These are phyloP conservation scores for Russula sp. DNA, from an alignment of 768 basidiomycete species.

Conservation along the genomic window DNA sequence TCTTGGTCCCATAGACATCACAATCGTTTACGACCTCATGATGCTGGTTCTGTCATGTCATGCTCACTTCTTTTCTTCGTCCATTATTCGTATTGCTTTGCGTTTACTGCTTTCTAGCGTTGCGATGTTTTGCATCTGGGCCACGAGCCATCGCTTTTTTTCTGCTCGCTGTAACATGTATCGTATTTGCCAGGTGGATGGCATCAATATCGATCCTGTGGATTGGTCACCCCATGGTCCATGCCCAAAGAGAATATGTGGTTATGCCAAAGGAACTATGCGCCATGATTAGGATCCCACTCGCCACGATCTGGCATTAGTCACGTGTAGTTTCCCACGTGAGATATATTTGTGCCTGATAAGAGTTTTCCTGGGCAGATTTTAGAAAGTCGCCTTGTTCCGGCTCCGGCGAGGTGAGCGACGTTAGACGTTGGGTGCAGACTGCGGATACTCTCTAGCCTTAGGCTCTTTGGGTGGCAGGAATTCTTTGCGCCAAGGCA, in stretches of 20 bases:
- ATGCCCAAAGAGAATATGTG: no score
- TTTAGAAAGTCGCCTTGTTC: background rate
- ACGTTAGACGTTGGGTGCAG: no score
- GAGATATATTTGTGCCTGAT: background rate
- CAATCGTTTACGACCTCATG: constrained; percentile 19
- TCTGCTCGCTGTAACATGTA: constrained; percentile 15
- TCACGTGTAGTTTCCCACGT: no score
- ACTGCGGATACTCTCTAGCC: background rate
- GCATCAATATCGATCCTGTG: constrained; percentile 7
- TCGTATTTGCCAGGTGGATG: constrained; percentile 11
- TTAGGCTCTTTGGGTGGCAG: background rate
- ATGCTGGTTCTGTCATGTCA: constrained; percentile 22
- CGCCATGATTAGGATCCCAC: no score
- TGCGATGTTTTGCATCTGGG: constrained; percentile 11
- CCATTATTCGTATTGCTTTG: constrained; percentile 22
- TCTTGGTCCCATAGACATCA: constrained; percentile 16
- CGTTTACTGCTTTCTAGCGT: constrained; percentile 20
- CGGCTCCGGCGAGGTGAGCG: no score
- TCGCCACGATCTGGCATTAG: no score
- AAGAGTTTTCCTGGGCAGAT: background rate
- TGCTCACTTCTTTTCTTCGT: constrained; percentile 11
- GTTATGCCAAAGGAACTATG: no score
- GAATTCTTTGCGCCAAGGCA: background rate
- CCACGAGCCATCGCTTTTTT: constrained; percentile 7
- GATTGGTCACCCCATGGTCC: background rate